Conservation (phyloP, 768 basidiomycete species). For the Lactifluus hygrophoroides region DNA sequence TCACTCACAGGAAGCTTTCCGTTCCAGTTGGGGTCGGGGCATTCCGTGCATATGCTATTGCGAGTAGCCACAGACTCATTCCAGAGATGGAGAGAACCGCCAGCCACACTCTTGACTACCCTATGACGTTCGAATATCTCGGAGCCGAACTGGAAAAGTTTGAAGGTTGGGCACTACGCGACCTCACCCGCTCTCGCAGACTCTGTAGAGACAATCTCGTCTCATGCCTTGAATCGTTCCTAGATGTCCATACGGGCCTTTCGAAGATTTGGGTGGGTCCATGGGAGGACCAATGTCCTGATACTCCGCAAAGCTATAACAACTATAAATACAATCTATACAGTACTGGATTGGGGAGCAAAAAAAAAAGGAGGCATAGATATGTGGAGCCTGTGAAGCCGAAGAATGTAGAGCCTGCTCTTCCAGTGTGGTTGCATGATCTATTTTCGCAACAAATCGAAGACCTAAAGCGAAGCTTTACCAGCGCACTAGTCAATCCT, state of each 20-base stretch:
- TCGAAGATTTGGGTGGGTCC: neutral
- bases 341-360: too few species aligned
- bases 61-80: neutral
- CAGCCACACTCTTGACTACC: neutral
- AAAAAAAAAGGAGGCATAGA: too few species aligned
- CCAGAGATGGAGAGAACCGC: neutral
- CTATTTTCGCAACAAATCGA: neutral
- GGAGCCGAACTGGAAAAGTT: neutral
- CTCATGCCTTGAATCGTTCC: neutral
- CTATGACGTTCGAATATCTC: neutral
- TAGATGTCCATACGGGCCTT: neutral
- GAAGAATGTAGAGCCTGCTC: neutral
- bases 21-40: neutral
- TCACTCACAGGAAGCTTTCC: neutral
- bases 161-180: neutral
- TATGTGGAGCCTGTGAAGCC: too few species aligned
- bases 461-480: neutral
- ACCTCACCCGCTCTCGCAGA: neutral
- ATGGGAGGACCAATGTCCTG: neutral
- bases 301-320: neutral
- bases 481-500: neutral
- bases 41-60: conserved; percentile 17
- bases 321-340: too few species aligned
- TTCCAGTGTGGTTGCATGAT: neutral
- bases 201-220: neutral